Conservation (phyloP, 2,329 filamentous ascomycete species). For the Calonectria honghensis region DNA sequence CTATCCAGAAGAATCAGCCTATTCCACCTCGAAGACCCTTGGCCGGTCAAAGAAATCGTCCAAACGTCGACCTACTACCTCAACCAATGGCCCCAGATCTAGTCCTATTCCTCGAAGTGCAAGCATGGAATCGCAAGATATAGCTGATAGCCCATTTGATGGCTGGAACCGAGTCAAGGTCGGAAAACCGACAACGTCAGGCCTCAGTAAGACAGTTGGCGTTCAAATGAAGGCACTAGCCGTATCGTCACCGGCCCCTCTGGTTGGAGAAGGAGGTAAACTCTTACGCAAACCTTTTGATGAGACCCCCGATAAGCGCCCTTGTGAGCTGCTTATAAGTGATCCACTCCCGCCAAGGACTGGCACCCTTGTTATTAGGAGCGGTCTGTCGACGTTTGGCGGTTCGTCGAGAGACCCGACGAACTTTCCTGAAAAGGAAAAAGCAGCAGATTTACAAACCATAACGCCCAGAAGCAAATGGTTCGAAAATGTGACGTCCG, state of each 20-base stretch:
- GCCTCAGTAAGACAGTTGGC: slow-evolving; percentile 26
- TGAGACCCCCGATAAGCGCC: slow-evolving; percentile 46
- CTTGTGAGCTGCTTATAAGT: not conserved
- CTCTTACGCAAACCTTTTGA: slow-evolving; percentile 68
- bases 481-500: slow-evolving; percentile 76
- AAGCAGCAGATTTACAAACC: slow-evolving; percentile 20
- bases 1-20: slow-evolving; percentile 48
- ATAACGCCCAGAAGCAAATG: slow-evolving; percentile 64
- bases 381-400: not conserved
- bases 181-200: slow-evolving; percentile 46
- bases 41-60: slow-evolving; percentile 45
- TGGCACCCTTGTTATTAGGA: not conserved
- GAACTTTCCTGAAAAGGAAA: not conserved
- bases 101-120: slow-evolving; percentile 39
- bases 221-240: slow-evolving; percentile 30
- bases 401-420: not conserved
- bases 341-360: not conserved
- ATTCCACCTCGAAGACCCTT: slow-evolving; percentile 52
- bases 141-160: slow-evolving; percentile 57
- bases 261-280: slow-evolving; percentile 65
- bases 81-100: slow-evolving; percentile 41
- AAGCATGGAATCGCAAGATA: slow-evolving; percentile 23
- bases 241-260: slow-evolving; percentile 39
- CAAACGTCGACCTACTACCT: slow-evolving; percentile 38
- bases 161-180: slow-evolving; percentile 62